Conservation (phyloP, 345 rosid genomes). For the Erodium maritimum region DNA sequence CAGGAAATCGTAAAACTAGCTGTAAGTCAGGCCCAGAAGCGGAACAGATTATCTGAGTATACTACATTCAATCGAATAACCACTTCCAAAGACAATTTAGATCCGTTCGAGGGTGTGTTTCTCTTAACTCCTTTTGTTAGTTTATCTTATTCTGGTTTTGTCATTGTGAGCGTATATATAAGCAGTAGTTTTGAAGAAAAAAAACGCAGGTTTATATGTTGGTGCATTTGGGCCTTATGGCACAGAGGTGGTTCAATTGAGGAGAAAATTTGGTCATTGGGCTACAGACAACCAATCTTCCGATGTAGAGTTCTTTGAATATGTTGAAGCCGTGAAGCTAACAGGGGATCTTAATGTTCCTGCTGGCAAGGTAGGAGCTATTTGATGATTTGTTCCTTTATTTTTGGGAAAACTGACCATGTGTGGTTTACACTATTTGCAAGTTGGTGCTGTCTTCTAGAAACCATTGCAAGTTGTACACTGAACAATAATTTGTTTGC, state of each 20-base stretch:
- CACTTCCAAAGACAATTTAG: conserved; percentile 47
- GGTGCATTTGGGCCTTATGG: conserved; percentile 98
- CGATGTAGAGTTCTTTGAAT: conserved; percentile 75
- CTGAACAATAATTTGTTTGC: too few relatives aligned
- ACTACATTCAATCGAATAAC: conserved; percentile 66
- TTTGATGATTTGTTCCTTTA: neutral
- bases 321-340: conserved; percentile 91
- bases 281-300: conserved; percentile 38
- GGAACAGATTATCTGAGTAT: conserved; percentile 47
- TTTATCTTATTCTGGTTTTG: conserved; percentile 5
- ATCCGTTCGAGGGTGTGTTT: conserved; percentile 73
- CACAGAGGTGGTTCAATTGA: conserved; percentile 83
- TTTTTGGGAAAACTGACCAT: too few relatives aligned
- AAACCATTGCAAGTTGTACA: too few relatives aligned
- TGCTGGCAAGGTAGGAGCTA: conserved; percentile 68
- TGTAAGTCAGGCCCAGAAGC: conserved; percentile 62
- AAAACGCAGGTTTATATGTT: conserved; percentile 67
- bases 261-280: conserved; percentile 86
- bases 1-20: conserved; percentile 83
- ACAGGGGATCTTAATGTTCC: conserved; percentile 99
- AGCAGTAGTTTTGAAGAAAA: conserved; percentile 13
- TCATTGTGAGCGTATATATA: neutral
- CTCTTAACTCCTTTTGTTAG: neutral
- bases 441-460: too few relatives aligned
- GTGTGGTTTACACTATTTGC: too few relatives aligned